Evolutionary conservation across 495 filamentous ascomycete genomes (phyloP).

Genomic region (Hypomontagnella monticulosa): DNA sequence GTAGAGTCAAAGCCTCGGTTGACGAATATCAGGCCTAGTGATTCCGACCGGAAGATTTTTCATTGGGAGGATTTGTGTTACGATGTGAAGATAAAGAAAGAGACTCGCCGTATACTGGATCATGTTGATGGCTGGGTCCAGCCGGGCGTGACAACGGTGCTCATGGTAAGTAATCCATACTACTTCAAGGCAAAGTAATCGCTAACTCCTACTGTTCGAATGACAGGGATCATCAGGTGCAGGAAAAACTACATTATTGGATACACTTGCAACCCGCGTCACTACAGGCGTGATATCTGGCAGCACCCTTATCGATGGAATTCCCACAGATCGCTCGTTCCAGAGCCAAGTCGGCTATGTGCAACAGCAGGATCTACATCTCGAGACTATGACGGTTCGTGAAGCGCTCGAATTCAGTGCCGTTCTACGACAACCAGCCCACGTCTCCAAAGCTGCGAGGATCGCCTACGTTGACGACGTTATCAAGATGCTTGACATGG

Average conservation of each 20-base stretch:
- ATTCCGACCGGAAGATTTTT: constrained; percentile 59
- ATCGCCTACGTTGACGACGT: constrained; percentile 89
- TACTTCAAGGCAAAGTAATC: too few species aligned
- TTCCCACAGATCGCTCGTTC: constrained; percentile 78
- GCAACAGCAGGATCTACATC: constrained; percentile 94
- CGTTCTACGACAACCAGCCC: constrained; percentile 81
- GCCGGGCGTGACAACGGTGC: constrained; percentile 85
- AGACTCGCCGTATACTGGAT: constrained; percentile 78
- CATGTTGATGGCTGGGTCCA: constrained; percentile 91
- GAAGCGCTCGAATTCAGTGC: constrained; percentile 87
- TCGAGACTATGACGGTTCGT: constrained; percentile 84
- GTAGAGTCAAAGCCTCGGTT: too few species aligned
- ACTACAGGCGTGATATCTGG: constrained; percentile 90
- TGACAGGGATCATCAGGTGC: constrained; percentile 71
- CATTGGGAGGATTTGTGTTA: constrained; percentile 89
- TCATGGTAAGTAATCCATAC: constrained; percentile 58
- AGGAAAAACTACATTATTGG: constrained; percentile 77
- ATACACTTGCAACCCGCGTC: constrained; percentile 79
- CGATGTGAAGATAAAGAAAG: constrained; percentile 86
- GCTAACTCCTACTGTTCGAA: too few species aligned
- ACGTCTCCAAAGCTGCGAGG: constrained; percentile 77
- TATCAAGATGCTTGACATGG: constrained; percentile 89
- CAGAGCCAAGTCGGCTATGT: constrained; percentile 95
- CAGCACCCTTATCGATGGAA: constrained; percentile 85
- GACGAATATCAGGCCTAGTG: too few species aligned